phyloP scores from a whole-genome alignment of 2,329 filamentous ascomycete species.

The Penicillium sp. region DNA sequence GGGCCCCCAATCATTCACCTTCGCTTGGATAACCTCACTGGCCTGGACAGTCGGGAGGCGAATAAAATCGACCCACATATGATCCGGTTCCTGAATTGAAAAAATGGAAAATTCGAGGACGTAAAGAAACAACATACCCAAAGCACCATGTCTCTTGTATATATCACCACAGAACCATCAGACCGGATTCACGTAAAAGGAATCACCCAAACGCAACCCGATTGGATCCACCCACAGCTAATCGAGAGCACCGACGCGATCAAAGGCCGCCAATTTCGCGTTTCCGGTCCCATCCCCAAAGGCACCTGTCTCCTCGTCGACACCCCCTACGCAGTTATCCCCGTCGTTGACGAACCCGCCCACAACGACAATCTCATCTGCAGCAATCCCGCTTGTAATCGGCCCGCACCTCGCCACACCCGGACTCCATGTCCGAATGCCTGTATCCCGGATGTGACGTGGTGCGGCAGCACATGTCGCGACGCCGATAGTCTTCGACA shows the following conservation, averaged over 20 bases:
- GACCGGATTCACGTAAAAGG: slow-evolving; percentile 8
- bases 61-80: slow-evolving; percentile 3
- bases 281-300: slow-evolving; percentile 18
- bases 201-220: slow-evolving; percentile 4
- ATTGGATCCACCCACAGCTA: slow-evolving; percentile 26
- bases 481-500: slow-evolving; percentile 20
- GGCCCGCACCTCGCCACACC: slow-evolving; percentile 3
- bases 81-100: no score
- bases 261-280: slow-evolving; percentile 29
- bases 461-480: slow-evolving; percentile 22
- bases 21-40: slow-evolving; percentile 8
- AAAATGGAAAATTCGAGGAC: no score
- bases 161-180: slow-evolving; percentile 12
- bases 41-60: background rate
- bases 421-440: slow-evolving; percentile 16
- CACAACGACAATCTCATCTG: slow-evolving; percentile 22
- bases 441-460: slow-evolving; percentile 24
- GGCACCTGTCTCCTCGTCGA: slow-evolving; percentile 25
- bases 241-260: slow-evolving; percentile 20
- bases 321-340: slow-evolving; percentile 26
- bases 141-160: slow-evolving; percentile 17
- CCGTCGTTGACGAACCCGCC: slow-evolving; percentile 23
- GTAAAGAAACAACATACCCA: background rate
- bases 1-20: slow-evolving; percentile 4
- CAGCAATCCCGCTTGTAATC: slow-evolving; percentile 26